Evolutionary conservation across 768 basidiomycete species (phyloP), one percentile per base, ranked within the genome.

Genomic region (Mycena galericulata): DNA sequence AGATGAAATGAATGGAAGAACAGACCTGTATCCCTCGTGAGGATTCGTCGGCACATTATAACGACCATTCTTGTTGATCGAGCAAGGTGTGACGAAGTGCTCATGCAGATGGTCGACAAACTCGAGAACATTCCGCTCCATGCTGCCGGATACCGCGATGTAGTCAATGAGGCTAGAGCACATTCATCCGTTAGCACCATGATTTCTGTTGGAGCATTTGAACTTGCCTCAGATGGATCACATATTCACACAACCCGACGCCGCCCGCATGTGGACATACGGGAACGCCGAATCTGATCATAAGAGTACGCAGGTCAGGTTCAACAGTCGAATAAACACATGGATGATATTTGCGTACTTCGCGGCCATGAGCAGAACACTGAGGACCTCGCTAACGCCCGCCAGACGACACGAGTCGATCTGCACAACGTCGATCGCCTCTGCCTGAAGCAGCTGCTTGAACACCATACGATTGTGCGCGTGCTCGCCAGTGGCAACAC

Each of bases 261-360:
- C 97, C 97, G 41, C 97, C 97, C 0, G 97, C 96, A 77, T 98
- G 97, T 12, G 97, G 97, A 75, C 94, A 96, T 17, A 96, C 94
- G 4, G 92, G 90, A 34, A 95, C 85, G 51, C 92, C 93, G 74
- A 93, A 95, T 73, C 91, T 93, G 61, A n/a, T n/a, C n/a, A n/a
- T n/a, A n/a, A 46, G 18, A 46, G 15, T 3, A 40, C 27, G 27
- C 5, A 18, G 26, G 12, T 38, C 34, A 51, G 24, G 22, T 32
- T 15, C 36, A 24, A 24, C 32, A 5, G 20, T 34, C 9, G 36
- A 32, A 22, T 10, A 26, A 10, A 32, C 27, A 17, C 49, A 27
- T 20, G 24, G 49, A 2, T 32, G 27, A 34, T 22, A 26, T 27
- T 51, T 29, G 65, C 85, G 75, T 74, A 91, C 91, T 96, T 96